Evolutionary conservation across 306 rosid species (phyloP).

Genomic region (Herpetospermum pedunculosum): DNA sequence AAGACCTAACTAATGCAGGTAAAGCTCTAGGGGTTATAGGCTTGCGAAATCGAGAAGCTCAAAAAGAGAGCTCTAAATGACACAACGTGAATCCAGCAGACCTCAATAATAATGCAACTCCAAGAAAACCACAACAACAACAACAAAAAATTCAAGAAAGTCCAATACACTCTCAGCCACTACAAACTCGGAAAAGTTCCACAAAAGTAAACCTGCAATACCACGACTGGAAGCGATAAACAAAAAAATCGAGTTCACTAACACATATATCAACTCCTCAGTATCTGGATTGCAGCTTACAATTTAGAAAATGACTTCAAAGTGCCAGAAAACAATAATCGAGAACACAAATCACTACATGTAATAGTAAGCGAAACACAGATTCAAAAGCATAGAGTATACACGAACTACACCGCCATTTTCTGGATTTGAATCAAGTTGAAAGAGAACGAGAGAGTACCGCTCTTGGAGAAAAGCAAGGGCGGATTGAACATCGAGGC

Average conservation of each 20-base stretch:
- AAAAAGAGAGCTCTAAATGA: neutral
- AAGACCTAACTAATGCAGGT: neutral
- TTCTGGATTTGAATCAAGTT: neutral
- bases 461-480: constrained; percentile 64
- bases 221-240: neutral
- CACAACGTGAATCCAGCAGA: neutral
- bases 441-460: constrained; percentile 15
- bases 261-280: neutral
- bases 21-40: neutral
- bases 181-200: neutral
- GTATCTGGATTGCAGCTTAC: neutral
- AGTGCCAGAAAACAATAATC: neutral
- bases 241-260: neutral
- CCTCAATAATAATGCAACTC: neutral
- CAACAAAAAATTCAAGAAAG: neutral
- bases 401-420: neutral
- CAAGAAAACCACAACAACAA: neutral
- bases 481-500: constrained; percentile 59
- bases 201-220: neutral
- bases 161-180: neutral
- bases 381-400: neutral
- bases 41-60: neutral
- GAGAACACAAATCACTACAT: neutral
- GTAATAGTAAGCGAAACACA: neutral
- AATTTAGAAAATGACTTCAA: neutral